Evolutionary conservation across 75 land plant species (phyloP).

Genomic region (Larix kaempferi): DNA sequence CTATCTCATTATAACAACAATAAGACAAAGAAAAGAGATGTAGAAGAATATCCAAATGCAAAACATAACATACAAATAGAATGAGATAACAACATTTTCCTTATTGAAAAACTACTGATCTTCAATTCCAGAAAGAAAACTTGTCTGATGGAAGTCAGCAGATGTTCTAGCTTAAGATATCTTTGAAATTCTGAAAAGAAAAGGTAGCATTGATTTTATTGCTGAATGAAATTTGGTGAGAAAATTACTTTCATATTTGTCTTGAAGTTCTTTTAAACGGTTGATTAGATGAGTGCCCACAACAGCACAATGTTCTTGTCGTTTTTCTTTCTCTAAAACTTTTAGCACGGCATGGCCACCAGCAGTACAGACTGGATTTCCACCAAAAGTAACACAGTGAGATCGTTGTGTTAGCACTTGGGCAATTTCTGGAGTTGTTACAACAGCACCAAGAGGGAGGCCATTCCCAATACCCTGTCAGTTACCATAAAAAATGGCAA

Average conservation of each 20-base stretch:
- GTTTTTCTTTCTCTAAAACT: conserved; percentile 86
- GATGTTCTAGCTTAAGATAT: background rate
- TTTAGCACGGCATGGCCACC: conserved; percentile 93
- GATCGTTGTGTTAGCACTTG: conserved; percentile 66
- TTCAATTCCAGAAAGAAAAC: background rate
- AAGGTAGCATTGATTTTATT: background rate
- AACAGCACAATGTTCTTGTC: conserved; percentile 76
- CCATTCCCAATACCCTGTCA: conserved; percentile 97
- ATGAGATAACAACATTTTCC: background rate
- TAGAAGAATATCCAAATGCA: background rate
- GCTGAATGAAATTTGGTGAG: background rate
- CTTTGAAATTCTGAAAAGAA: background rate
- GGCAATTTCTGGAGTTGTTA: conserved; percentile 97
- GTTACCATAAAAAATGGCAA: background rate
- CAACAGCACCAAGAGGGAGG: conserved; percentile 92
- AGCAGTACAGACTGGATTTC: conserved; percentile 95
- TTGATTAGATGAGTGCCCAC: conserved; percentile 77
- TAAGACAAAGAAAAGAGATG: background rate
- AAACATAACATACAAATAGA: background rate
- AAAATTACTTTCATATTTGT: conserved; percentile 71
- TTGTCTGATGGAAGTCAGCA: background rate
- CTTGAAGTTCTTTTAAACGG: conserved; percentile 60
- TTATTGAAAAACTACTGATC: background rate
- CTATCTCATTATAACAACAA: background rate
- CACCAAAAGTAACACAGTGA: conserved; percentile 96